Conservation (phyloP, 108 stramenopile genomes). For the Mayamaea pseudoterrestris region DNA sequence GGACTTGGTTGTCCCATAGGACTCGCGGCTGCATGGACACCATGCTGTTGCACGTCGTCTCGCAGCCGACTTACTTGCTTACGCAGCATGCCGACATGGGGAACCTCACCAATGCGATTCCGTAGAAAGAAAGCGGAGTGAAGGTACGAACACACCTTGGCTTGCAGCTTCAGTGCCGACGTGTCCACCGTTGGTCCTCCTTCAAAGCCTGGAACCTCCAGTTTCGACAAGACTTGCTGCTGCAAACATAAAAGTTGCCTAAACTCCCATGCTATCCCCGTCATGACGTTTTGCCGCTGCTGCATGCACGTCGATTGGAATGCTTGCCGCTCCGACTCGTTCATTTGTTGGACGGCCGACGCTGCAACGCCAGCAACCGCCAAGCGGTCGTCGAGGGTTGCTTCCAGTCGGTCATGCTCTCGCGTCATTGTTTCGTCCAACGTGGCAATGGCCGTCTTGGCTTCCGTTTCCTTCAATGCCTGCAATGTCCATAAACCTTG, state of each 20-base stretch:
- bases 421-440: constrained; percentile 37
- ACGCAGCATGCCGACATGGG: constrained; percentile 53
- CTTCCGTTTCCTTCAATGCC: constrained; percentile 56
- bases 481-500: constrained; percentile 70
- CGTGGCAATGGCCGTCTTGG: constrained; percentile 20
- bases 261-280: constrained; percentile 59
- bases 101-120: constrained; percentile 47
- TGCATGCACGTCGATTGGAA: constrained; percentile 43
- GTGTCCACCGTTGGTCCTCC: constrained; percentile 66
- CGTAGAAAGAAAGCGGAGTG: constrained; percentile 79
- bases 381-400: constrained; percentile 47
- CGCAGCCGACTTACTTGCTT: constrained; percentile 48
- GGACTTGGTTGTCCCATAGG: neutral
- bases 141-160: constrained; percentile 64
- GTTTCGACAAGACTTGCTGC: constrained; percentile 53
- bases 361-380: constrained; percentile 58
- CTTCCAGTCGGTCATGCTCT: constrained; percentile 18
- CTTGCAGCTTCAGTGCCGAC: constrained; percentile 32
- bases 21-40: too few relatives aligned
- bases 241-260: constrained; percentile 56
- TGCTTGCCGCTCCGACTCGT: constrained; percentile 38
- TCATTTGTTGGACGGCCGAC: constrained; percentile 49
- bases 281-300: constrained; percentile 38
- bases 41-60: constrained; percentile 9
- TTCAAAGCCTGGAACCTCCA: constrained; percentile 58